Percentiles rank a stretch among this genome's conserved stretches.
Conservation (phyloP, 2,329 filamentous ascomycete species). For the Sclerotinia minor region DNA sequence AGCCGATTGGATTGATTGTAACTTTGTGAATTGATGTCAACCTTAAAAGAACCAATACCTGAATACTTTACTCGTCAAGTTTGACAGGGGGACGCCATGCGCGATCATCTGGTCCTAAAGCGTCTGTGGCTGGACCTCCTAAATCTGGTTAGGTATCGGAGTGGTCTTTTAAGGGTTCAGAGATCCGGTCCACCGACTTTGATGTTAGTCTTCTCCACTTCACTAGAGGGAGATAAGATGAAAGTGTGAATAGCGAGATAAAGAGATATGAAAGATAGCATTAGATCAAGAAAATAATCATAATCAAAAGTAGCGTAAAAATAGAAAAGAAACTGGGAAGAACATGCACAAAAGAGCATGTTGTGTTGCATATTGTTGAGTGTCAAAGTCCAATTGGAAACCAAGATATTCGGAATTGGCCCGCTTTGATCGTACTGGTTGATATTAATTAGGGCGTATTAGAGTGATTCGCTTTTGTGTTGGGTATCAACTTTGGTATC, state of each 20-base stretch:
- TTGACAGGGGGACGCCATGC: constrained; percentile 18
- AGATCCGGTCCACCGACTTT: constrained; percentile 12
- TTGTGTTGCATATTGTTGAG: constrained; percentile 9
- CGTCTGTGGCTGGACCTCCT: constrained; percentile 24
- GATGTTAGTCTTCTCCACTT: constrained; percentile 11
- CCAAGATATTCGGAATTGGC: neutral
- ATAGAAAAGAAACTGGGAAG: neutral
- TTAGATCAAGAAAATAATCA: constrained; percentile 13
- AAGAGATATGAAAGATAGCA: constrained; percentile 5
- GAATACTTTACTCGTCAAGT: constrained; percentile 17
- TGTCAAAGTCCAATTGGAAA: constrained; percentile 11
- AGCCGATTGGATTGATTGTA: constrained; percentile 8
- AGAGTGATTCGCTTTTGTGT: constrained; percentile 25
- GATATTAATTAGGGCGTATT: constrained; percentile 24
- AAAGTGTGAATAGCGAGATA: constrained; percentile 7
- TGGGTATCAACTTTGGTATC: constrained; percentile 18
- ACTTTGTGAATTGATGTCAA: constrained; percentile 10
- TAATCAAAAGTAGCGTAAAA: neutral
- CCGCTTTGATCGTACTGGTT: constrained; percentile 17
- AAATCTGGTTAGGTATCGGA: constrained; percentile 12
- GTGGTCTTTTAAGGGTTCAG: neutral
- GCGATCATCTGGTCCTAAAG: constrained; percentile 12
- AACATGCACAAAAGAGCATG: neutral
- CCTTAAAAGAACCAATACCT: neutral
- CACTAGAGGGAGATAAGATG: constrained; percentile 22